A percentile compares a stretch with the other conserved stretches of the same genome.
Conservation (phyloP, 106 monocot genomes). For the Dendrobium chrysotoxum region DNA sequence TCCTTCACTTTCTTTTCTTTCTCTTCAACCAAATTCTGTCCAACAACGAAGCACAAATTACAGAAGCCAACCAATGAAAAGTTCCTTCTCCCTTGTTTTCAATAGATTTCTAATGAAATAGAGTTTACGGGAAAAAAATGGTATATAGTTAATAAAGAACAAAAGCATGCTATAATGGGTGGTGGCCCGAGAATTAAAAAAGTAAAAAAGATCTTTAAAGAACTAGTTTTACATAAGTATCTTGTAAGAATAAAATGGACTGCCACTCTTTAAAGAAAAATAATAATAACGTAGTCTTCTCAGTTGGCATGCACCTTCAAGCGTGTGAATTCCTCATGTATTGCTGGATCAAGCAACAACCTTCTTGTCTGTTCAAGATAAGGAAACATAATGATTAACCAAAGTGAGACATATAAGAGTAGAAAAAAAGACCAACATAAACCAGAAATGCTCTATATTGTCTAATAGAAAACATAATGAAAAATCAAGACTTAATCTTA, state of each 20-base stretch:
- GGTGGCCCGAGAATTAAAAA: background rate
- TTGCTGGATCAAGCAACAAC: slow-evolving; percentile 92
- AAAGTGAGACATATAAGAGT: background rate
- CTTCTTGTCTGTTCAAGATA: slow-evolving; percentile 60
- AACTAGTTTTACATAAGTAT: background rate
- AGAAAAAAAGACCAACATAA: background rate
- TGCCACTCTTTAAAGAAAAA: background rate
- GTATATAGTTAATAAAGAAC: background rate
- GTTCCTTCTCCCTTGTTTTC: background rate
- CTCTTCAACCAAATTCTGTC: slow-evolving; percentile 83
- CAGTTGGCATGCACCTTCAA: slow-evolving; percentile 62
- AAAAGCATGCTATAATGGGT: background rate
- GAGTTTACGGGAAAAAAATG: background rate
- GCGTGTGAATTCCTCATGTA: slow-evolving; percentile 96
- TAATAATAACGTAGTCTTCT: background rate
- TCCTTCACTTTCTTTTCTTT: slow-evolving; percentile 98
- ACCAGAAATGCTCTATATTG: background rate
- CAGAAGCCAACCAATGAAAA: background rate
- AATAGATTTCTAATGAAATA: background rate
- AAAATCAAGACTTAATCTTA: background rate
- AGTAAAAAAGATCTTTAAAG: background rate
- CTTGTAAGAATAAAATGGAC: background rate
- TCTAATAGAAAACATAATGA: background rate
- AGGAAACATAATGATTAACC: slow-evolving; percentile 6
- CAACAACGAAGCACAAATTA: slow-evolving; percentile 1